phyloP scores from a whole-genome alignment of 805 yeast species.

The Metschnikowia cubensis region DNA sequence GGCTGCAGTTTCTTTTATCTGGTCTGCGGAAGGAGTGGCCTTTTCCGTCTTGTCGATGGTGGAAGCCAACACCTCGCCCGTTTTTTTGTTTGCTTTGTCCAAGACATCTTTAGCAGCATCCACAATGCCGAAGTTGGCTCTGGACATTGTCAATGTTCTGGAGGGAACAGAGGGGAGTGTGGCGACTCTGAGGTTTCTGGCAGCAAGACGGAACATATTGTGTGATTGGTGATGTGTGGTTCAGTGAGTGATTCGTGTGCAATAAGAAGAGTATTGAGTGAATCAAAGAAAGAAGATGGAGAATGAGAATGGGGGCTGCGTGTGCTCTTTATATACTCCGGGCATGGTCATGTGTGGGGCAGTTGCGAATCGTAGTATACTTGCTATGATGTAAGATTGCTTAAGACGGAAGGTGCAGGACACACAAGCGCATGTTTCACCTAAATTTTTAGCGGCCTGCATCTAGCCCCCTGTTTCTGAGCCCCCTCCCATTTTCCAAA shows the following conservation, averaged over 20 bases:
- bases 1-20: slow-evolving; percentile 20
- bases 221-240: no score
- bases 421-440: not conserved
- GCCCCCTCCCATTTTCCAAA: no score
- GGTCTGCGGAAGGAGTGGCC: slow-evolving; percentile 18
- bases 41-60: slow-evolving; percentile 37
- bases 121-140: slow-evolving; percentile 21
- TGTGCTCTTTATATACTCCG: slow-evolving; percentile 1
- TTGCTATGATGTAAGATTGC: slow-evolving; percentile 13
- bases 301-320: not conserved
- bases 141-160: slow-evolving; percentile 11
- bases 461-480: not conserved
- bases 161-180: slow-evolving; percentile 6
- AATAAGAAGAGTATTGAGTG: no score
- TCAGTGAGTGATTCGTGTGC: no score
- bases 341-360: slow-evolving; percentile 1
- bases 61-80: slow-evolving; percentile 40
- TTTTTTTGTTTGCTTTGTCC: slow-evolving; percentile 30
- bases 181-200: slow-evolving; percentile 12
- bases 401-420: not conserved
- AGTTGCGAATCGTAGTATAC: not conserved
- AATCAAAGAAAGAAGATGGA: no score
- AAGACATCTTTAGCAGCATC: slow-evolving; percentile 36
- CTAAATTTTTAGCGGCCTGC: no score
- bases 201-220: slow-evolving; percentile 13